phyloP scores from a whole-genome alignment of 1,139 yeast species.

The Taphrina confusa region DNA sequence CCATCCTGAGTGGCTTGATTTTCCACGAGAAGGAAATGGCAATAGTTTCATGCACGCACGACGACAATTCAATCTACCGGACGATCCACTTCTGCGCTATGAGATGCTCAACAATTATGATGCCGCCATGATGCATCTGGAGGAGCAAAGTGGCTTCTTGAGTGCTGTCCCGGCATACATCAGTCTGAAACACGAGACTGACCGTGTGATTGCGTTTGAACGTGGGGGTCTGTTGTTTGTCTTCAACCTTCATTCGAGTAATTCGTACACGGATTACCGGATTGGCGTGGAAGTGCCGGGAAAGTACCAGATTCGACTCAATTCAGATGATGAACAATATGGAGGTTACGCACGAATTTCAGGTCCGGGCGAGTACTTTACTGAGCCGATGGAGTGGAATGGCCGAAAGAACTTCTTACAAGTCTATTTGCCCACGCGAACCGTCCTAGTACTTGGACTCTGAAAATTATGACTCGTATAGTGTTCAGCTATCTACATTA shows the following conservation, averaged over 20 bases:
- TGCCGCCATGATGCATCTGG: slow-evolving; percentile 76
- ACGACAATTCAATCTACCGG: slow-evolving; percentile 84
- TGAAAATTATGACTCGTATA: no score
- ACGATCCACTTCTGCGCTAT: slow-evolving; percentile 78
- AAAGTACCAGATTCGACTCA: slow-evolving; percentile 68
- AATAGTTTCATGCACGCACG: slow-evolving; percentile 93
- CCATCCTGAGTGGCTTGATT: slow-evolving; percentile 98
- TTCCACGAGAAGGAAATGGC: slow-evolving; percentile 85
- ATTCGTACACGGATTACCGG: slow-evolving; percentile 72
- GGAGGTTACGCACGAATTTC: slow-evolving; percentile 84
- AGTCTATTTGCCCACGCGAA: slow-evolving; percentile 79
- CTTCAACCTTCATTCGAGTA: slow-evolving; percentile 86
- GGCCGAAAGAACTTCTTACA: slow-evolving; percentile 72
- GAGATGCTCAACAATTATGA: slow-evolving; percentile 77
- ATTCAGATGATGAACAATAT: slow-evolving; percentile 64
- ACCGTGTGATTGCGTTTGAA: slow-evolving; percentile 85
- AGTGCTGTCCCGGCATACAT: slow-evolving; percentile 70
- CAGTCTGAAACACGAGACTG: slow-evolving; percentile 82
- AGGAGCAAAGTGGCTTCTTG: slow-evolving; percentile 69
- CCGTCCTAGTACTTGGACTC: slow-evolving; percentile 65
- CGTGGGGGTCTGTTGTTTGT: slow-evolving; percentile 80
- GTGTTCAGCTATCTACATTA: no score
- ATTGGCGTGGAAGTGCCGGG: slow-evolving; percentile 85
- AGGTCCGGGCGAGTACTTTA: slow-evolving; percentile 55
- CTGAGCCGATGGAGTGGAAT: slow-evolving; percentile 79